Base-by-base conservation (phyloP, 2,329 filamentous ascomycete genomes). In the Nigrospora sphaerica region DNA sequence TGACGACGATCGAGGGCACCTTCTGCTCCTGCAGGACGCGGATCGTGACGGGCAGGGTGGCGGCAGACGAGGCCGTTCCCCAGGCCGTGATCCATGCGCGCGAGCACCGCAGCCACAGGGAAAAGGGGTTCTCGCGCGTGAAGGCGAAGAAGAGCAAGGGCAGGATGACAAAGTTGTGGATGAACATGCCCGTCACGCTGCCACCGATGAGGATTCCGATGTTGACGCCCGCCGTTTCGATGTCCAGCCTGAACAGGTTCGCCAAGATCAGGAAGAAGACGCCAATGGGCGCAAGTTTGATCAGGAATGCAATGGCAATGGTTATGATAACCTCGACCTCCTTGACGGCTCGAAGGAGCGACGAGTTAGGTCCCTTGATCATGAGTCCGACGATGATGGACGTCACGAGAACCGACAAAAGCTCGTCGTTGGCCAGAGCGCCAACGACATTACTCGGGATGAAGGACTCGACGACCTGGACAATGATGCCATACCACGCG, bases 71-170 rank as follows among this genome's bases (percentile, higher is more conserved):
- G 1, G 74, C 73, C 12, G 73, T 71, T 35, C 74, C 74, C 74
- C 74, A 78, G 1, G 73, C 74, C 1, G 74, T 77, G 43, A 77
- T 63, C 75, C 74, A 78, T 0, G 74, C 73, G 0, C 70, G 71
- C 3, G 71, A 72, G 49, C 66, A 69, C 48, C 66, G 70, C 48
- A 73, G 16, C 73, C 74, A 77, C 53, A 68, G 64, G 0, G 62
- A 46, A 45, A 73, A 78, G 0, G 73, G 72, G 52, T 78, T 78
- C 48, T 60, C 56, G 42, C 70, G 60, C 1, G 64, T 66, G 46
- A 74, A 60, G 17, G 36, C 38, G 43, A 67, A 68, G 61, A 64
- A 74, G 33, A 74, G 53, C 38, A 64, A 49, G 0, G 74, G 74
- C 0, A 75, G 60, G 14, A 76, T 44, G 47, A 76, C 53, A 52